Base-by-base conservation (phyloP, 345 rosid species). In the Cardamine occulta region DNA sequence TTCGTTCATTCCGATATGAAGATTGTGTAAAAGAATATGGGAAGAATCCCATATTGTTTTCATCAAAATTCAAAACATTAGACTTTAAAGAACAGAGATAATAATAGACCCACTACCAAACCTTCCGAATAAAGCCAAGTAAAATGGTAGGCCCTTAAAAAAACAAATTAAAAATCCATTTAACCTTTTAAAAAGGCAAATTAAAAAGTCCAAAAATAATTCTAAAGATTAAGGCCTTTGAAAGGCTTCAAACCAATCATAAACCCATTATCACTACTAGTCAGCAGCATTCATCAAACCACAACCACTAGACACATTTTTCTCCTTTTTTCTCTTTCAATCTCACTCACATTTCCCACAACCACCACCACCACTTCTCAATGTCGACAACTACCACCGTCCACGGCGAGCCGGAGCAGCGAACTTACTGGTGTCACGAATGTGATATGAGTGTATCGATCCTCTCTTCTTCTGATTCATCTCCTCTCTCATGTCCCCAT, bases 371-470 rank as follows among this genome's bases (percentile, higher is more conserved):
- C 52, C 57, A 64, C 58, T 44, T 57, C 54, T 47, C 71, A 55
- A 76, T 76, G 80, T 69, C 72, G 29, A 15, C 66, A 47, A 45
- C 54, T 6, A 74, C 79, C 73, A 9, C 52, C 68, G 77, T 51
- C 55, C 31, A 71, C 80, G 42, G 62, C 34, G 60, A 73, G 13
- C 17, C 56, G 2, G 63, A 82, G n/a, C 82, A 74, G 40, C 75
- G 79, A 64, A 83, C 85, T 0, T 86, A 84, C 77, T 87, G 91
- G 89, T 87, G 91, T 61, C 89, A 84, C 74, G 82, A 84, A 67
- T 87, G 91, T 48, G 91, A 87, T 69, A 82, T 82, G 81, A 85
- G 91, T 76, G 24, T 87, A 23, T 72, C 76, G 5, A 82, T 87
- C 62, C 71, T 79, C 66, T 66, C 81, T 24, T n/a, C 64, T 4